Evolutionary conservation across 306 rosid species (phyloP).

Genomic region (Lupinus albus): DNA sequence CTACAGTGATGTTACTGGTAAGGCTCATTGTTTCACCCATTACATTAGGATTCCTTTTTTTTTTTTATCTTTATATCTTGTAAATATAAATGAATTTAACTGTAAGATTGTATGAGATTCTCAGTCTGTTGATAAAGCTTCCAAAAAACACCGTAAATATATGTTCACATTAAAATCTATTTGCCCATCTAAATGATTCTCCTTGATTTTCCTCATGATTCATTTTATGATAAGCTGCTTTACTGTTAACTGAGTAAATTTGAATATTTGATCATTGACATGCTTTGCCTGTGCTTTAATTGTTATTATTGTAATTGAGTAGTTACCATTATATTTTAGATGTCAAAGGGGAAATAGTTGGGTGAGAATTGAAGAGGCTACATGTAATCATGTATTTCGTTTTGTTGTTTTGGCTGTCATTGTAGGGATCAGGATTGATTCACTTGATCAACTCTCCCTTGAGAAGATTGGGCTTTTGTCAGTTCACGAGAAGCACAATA

Average conservation of each 20-base stretch:
- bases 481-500: constrained; percentile 60
- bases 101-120: constrained; percentile 8
- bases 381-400: constrained; percentile 10
- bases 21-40: constrained; percentile 31
- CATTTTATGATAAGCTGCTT: constrained; percentile 14
- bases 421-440: constrained; percentile 69
- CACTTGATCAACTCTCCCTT: constrained; percentile 65
- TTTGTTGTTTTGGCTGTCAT: constrained; percentile 23
- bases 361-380: not conserved
- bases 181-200: not conserved
- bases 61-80: not conserved
- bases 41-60: constrained; percentile 19
- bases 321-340: constrained; percentile 6
- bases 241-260: not conserved
- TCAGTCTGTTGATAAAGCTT: no score
- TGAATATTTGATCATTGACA: constrained; percentile 17
- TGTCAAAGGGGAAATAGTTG: not conserved
- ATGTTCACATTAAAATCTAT: no score
- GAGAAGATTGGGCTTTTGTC: constrained; percentile 61
- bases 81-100: not conserved
- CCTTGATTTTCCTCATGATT: not conserved
- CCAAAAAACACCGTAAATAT: no score
- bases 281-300: constrained; percentile 25
- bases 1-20: constrained; percentile 85
- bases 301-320: not conserved